Evolutionary conservation across 495 filamentous ascomycete species (phyloP), one percentile per base, ranked within the genome.

Genomic region (Jackrogersella multiformis): DNA sequence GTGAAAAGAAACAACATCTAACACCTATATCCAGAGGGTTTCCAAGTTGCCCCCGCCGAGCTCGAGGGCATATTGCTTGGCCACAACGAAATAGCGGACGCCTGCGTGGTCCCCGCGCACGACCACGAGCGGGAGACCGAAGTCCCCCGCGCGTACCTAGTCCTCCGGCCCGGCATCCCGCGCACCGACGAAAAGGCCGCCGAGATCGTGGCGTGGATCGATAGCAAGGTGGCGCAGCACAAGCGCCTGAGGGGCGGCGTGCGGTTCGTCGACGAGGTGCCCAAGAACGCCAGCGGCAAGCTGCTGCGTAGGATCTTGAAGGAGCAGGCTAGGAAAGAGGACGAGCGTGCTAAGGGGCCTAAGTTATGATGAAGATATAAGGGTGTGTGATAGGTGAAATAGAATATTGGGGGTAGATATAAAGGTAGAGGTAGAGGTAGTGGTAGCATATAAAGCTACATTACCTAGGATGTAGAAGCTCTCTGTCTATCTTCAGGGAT

Each of bases 1-100:
- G n/a, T n/a, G 0, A 30, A 15, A 49, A 52, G 32, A 24, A 34
- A 38, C 9, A 16, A 38, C 1, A 13, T 7, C 48, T 55, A 62
- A 52, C 49, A 23, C 4, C 16, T 0, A 24, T 7, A 2, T 2
- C 32, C 59, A 82, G 80, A 92, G 66, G 93, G 92, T 10, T 94
- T 94, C 80, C 93, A 95, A 72, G 92, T 96, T 3, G 84, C 93
- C 1, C 93, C 93, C 1, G 92, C 94, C 2, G 93, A 97, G 74
- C 82, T 97, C 4, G 94, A 97, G 68, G 91, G 89, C n/a, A 66
- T 92, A 10, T 79, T 97, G 10, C 74, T 90, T 0, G 82, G 85
- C 13, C 92, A 94, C 74, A 79, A 82, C 21, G 83, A 88, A n/a
- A 81, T 98, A 32, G 84, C 88, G 16, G 94, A 98, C 72, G 91